These are phyloP conservation scores for Solanum hybrid DNA, from an alignment of 305 asterid genomes.

Conservation along the genomic window DNA sequence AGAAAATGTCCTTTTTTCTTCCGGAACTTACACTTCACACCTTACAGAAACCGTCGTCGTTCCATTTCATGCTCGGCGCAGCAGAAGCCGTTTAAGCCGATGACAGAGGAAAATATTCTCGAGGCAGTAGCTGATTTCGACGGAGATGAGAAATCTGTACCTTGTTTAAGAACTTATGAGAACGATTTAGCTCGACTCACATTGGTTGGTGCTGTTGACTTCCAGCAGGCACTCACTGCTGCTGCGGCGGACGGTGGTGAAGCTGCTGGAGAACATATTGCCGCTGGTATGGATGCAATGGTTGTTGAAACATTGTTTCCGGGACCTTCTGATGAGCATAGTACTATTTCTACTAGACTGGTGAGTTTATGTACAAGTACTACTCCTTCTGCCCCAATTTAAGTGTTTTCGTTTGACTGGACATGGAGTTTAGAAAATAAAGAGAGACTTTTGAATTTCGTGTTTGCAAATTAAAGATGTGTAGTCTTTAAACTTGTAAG, in stretches of 20 bases:
- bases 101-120: conserved; percentile 48
- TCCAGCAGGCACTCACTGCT: conserved; percentile 73
- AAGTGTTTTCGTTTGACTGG: too few species aligned
- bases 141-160: conserved; percentile 29
- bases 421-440: too few species aligned
- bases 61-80: conserved; percentile 25
- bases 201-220: conserved; percentile 61
- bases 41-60: conserved; percentile 8
- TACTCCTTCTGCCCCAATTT: neutral
- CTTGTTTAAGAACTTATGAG: conserved; percentile 70
- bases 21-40: conserved; percentile 16
- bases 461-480: too few species aligned
- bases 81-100: conserved; percentile 20
- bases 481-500: too few species aligned
- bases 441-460: too few species aligned
- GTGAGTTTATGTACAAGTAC: conserved; percentile 24
- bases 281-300: conserved; percentile 49
- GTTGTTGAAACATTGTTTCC: conserved; percentile 76
- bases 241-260: conserved; percentile 89
- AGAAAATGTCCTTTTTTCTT: conserved; percentile 7
- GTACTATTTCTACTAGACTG: conserved; percentile 70
- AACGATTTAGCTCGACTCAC: conserved; percentile 61
- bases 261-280: conserved; percentile 60
- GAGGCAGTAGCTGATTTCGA: conserved; percentile 40
- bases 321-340: conserved; percentile 36